Conservation (phyloP, 495 filamentous ascomycete species). For the Echria macrotheca region DNA sequence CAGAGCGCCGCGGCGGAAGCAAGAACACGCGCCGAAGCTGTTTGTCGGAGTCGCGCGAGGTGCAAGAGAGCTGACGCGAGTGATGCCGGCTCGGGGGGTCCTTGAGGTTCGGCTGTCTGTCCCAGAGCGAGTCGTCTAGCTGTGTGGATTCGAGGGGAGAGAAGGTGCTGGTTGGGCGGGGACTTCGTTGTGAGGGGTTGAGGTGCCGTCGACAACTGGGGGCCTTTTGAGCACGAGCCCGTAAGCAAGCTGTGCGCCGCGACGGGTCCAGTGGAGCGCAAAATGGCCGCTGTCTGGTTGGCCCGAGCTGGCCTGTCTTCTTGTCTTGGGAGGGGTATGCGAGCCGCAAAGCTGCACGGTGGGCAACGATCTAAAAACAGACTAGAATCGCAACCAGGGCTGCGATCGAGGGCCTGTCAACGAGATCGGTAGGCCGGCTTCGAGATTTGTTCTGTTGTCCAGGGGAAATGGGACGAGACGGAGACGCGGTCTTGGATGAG, state of each 20-base stretch:
- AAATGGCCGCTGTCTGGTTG: slow-evolving; percentile 23
- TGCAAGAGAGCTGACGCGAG: too few relatives aligned
- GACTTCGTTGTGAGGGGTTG: slow-evolving; percentile 16
- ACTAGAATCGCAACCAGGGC: slow-evolving; percentile 7
- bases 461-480: background rate
- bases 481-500: too few relatives aligned
- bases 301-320: slow-evolving; percentile 8
- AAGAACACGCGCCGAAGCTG: too few relatives aligned
- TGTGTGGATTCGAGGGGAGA: slow-evolving; percentile 1
- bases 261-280: slow-evolving; percentile 12
- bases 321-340: slow-evolving; percentile 10
- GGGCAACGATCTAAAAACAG: slow-evolving; percentile 24
- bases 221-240: slow-evolving; percentile 7
- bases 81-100: too few relatives aligned
- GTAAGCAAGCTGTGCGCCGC: slow-evolving; percentile 8
- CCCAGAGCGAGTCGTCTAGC: too few relatives aligned
- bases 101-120: too few relatives aligned
- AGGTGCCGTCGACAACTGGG: slow-evolving; percentile 13
- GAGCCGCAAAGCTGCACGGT: slow-evolving; percentile 15
- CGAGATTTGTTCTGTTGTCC: background rate
- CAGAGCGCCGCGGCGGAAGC: too few relatives aligned
- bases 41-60: background rate
- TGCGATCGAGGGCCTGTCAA: slow-evolving; percentile 9
- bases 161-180: slow-evolving; percentile 2
- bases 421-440: slow-evolving; percentile 11